Conservation (phyloP, 2,329 filamentous ascomycete genomes). For the Elsinoe australis region DNA sequence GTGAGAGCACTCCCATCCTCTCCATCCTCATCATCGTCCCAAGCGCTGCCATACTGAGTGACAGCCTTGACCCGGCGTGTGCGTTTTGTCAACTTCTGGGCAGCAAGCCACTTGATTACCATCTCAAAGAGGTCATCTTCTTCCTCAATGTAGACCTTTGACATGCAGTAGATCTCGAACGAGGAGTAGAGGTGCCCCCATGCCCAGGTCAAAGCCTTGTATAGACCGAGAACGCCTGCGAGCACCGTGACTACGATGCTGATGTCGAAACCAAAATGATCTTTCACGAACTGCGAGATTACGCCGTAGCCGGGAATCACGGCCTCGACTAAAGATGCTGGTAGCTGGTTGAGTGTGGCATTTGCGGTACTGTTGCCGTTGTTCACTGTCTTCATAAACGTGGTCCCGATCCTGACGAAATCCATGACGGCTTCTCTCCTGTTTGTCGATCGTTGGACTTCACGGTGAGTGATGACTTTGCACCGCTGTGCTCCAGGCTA, state of each 20-base stretch:
- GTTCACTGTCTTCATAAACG: slow-evolving; percentile 12
- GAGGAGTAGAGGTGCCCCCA: slow-evolving; percentile 28
- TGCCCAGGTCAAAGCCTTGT: slow-evolving; percentile 34
- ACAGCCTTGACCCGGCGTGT: slow-evolving; percentile 36
- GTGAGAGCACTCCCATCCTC: slow-evolving; percentile 24
- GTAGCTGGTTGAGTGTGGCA: slow-evolving; percentile 32
- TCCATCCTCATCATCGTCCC: slow-evolving; percentile 30
- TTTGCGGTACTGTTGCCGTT: slow-evolving; percentile 12
- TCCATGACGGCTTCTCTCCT: too few species aligned
- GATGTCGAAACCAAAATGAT: slow-evolving; percentile 41
- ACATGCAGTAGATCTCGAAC: slow-evolving; percentile 36
- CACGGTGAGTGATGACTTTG: too few species aligned
- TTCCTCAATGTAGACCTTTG: slow-evolving; percentile 39
- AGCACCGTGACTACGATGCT: slow-evolving; percentile 40
- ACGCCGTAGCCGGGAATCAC: slow-evolving; percentile 46
- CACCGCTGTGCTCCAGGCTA: too few species aligned
- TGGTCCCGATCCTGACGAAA: slow-evolving; percentile 16
- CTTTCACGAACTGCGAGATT: slow-evolving; percentile 38
- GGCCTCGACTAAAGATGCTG: slow-evolving; percentile 40
- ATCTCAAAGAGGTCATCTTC: slow-evolving; percentile 38
- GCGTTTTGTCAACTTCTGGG: slow-evolving; percentile 33
- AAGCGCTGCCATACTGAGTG: slow-evolving; percentile 32
- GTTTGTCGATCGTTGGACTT: too few species aligned
- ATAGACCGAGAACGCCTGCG: slow-evolving; percentile 36
- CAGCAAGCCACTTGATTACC: slow-evolving; percentile 39